phyloP scores from a whole-genome alignment of 352 stramenopile species.

The Pythium dissimile region DNA sequence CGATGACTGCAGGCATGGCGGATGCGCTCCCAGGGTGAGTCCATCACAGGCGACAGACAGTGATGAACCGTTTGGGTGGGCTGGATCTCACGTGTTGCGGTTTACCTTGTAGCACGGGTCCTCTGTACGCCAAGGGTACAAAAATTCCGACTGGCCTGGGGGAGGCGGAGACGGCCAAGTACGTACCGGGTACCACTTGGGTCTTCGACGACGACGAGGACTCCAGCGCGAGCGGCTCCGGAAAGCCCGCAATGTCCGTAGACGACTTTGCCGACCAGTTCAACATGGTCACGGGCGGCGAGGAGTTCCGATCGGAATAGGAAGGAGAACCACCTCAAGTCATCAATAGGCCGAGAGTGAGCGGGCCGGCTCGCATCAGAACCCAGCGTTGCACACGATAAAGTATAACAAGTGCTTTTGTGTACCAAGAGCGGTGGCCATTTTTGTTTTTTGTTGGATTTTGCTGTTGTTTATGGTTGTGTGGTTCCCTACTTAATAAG shows the following conservation, averaged over 20 bases:
- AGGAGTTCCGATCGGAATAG: constrained; percentile 85
- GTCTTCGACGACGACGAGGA: constrained; percentile 84
- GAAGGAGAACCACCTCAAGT: neutral
- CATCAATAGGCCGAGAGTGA: neutral
- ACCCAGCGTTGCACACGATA: too few species aligned
- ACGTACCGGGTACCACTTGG: constrained; percentile 87
- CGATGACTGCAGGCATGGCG: constrained; percentile 79
- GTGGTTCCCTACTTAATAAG: constrained; percentile 18
- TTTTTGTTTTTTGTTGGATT: neutral
- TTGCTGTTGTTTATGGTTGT: neutral
- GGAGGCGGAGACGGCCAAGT: constrained; percentile 68
- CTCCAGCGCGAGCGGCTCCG: constrained; percentile 21
- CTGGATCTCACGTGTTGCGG: neutral
- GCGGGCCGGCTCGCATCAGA: too few species aligned
- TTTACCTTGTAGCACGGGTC: constrained; percentile 44
- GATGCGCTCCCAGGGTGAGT: constrained; percentile 76
- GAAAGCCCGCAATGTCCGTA: constrained; percentile 68
- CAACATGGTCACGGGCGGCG: constrained; percentile 79
- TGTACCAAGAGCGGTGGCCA: neutral
- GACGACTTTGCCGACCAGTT: constrained; percentile 89
- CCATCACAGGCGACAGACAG: too few species aligned
- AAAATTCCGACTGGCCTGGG: constrained; percentile 59
- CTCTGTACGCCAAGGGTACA: constrained; percentile 77
- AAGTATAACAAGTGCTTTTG: constrained; percentile 15
- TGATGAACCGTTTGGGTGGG: neutral